These are phyloP conservation scores for Aspergillus versicolor DNA, from an alignment of 2,329 filamentous ascomycete species.

Conservation along the genomic window DNA sequence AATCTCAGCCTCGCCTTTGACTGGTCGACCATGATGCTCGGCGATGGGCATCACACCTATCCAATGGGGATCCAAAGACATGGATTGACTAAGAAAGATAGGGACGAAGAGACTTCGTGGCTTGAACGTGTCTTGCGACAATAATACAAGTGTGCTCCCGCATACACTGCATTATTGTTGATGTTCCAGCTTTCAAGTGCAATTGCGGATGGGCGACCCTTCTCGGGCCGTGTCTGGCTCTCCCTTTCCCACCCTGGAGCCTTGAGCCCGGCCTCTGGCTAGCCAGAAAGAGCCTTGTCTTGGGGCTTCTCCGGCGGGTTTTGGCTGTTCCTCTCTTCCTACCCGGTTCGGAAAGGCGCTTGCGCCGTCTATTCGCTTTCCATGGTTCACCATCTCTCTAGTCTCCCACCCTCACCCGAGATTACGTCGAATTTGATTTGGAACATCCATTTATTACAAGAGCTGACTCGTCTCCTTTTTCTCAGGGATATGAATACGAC, in stretches of 20 bases:
- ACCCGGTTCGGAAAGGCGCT: constrained; percentile 24
- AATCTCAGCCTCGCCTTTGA: background rate
- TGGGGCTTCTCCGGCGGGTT: background rate
- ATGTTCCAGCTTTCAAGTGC: constrained; percentile 25
- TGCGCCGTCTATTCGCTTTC: constrained; percentile 36
- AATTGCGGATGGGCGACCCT: constrained; percentile 22
- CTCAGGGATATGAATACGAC: constrained; percentile 69
- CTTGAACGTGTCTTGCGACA: background rate
- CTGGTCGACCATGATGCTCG: background rate
- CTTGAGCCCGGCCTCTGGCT: constrained; percentile 3
- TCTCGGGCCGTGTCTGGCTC: constrained; percentile 20
- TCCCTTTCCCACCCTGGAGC: constrained; percentile 13
- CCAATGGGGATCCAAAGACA: background rate
- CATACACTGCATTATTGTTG: constrained; percentile 7
- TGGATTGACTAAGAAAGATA: background rate
- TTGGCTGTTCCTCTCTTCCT: constrained; percentile 16
- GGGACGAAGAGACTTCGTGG: background rate
- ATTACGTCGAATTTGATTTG: background rate
- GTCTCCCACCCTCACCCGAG: constrained; percentile 12
- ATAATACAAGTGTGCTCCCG: background rate
- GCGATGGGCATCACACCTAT: background rate
- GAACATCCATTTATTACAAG: constrained; percentile 10
- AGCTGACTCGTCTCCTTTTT: constrained; percentile 20
- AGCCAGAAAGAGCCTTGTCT: background rate
- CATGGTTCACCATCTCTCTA: constrained; percentile 35